Conservation (phyloP, 1,284 basidiomycete genomes). For the Marasmius fiardii region DNA sequence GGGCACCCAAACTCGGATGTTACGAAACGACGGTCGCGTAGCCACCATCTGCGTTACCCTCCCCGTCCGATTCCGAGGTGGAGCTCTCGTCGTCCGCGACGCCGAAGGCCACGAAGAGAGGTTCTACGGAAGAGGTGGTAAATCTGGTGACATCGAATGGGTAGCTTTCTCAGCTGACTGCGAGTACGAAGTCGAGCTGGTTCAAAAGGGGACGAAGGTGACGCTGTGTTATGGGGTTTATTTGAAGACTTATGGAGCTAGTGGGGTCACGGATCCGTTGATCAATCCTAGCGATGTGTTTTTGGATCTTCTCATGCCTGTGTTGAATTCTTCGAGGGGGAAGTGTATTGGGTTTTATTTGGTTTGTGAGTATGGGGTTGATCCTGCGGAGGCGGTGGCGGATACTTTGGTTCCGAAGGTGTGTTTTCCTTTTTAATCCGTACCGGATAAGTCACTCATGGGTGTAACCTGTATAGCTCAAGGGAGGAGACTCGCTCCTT, state of each 20-base stretch:
- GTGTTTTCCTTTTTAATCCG: conserved; percentile 25
- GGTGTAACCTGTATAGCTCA: no score
- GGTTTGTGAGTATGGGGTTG: conserved; percentile 66
- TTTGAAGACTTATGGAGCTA: conserved; percentile 61
- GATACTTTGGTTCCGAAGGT: conserved; percentile 69
- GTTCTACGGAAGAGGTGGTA: conserved; percentile 59
- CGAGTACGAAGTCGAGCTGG: conserved; percentile 67
- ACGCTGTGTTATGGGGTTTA: conserved; percentile 70
- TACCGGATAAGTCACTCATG: background rate
- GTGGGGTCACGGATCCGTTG: conserved; percentile 53
- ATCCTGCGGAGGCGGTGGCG: conserved; percentile 66
- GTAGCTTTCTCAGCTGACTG: conserved; percentile 69
- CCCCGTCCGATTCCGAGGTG: conserved; percentile 70
- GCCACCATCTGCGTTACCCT: conserved; percentile 72
- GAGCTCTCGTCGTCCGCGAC: conserved; percentile 56
- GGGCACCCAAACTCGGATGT: conserved; percentile 46
- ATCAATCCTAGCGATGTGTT: conserved; percentile 70
- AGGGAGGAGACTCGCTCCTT: conserved; percentile 70
- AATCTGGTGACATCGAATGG: conserved; percentile 70
- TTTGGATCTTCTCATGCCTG: conserved; percentile 64
- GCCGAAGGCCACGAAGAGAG: conserved; percentile 57
- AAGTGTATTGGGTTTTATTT: conserved; percentile 70
- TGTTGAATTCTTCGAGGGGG: conserved; percentile 68
- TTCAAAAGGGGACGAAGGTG: conserved; percentile 66
- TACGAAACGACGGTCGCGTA: conserved; percentile 60